These are phyloP conservation scores for Chlamydomonas incerta DNA, from an alignment of 139 green algal species.

Conservation along the genomic window DNA sequence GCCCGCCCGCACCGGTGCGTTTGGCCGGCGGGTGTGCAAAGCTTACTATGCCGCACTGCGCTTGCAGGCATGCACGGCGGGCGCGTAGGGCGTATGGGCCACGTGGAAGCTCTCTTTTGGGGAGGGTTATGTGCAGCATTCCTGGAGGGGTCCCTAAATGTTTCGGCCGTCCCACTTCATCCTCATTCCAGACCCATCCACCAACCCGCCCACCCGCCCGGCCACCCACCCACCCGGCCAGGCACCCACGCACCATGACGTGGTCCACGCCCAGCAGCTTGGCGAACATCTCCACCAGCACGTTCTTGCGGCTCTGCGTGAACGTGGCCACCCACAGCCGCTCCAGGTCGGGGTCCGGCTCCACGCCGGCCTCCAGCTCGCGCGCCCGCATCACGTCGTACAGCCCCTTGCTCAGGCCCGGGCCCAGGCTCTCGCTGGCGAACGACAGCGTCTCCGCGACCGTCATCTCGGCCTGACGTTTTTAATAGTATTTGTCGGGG, in stretches of 20 bases:
- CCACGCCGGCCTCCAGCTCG: not conserved
- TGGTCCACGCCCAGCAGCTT: not conserved
- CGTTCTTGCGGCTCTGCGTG: not conserved
- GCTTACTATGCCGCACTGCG: not conserved
- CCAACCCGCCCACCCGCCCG: not conserved
- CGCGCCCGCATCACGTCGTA: not conserved
- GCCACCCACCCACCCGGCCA: not conserved
- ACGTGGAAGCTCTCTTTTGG: too few relatives aligned
- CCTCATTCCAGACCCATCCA: too few relatives aligned
- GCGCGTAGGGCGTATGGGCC: too few relatives aligned
- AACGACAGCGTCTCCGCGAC: constrained; percentile 59
- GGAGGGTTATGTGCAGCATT: too few relatives aligned
- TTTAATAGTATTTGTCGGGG: too few relatives aligned
- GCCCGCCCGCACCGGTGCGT: too few relatives aligned
- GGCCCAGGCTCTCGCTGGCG: constrained; percentile 32
- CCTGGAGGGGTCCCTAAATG: too few relatives aligned
- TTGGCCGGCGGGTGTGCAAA: not conserved
- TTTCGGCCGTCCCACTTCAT: too few relatives aligned
- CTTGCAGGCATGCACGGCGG: too few relatives aligned
- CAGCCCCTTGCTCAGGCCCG: not conserved
- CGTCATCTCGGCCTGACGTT: constrained; percentile 56
- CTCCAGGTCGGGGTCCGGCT: constrained; percentile 6
- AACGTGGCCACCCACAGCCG: not conserved
- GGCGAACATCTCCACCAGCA: constrained; percentile 4
- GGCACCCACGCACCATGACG: not conserved